Conservation (phyloP, 2,329 filamentous ascomycete species). For the Neofusicoccum umdonicola region DNA sequence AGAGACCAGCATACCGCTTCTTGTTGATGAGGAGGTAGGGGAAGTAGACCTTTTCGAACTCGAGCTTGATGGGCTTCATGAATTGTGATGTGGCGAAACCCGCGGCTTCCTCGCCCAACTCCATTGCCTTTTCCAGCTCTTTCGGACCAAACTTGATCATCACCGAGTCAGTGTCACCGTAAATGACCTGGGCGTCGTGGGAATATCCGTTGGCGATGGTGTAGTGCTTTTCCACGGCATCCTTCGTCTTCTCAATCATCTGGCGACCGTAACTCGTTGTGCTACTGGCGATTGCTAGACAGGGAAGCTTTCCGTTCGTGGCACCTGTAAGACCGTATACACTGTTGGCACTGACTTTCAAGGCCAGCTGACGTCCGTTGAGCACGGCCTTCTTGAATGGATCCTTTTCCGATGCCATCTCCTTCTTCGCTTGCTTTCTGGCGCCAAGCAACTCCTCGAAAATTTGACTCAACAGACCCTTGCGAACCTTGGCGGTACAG, state of each 20-base stretch:
- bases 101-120: conserved; percentile 88
- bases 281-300: conserved; percentile 90
- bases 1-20: conserved; percentile 97
- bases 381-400: conserved; percentile 97
- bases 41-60: conserved; percentile 99
- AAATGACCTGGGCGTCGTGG: conserved; percentile 95
- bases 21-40: conserved; percentile 99
- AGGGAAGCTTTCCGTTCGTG: conserved; percentile 92
- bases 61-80: conserved; percentile 93
- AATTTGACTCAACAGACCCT: conserved; percentile 92
- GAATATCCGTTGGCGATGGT: conserved; percentile 91
- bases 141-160: conserved; percentile 98
- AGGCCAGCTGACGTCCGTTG: conserved; percentile 91
- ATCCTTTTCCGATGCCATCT: conserved; percentile 83
- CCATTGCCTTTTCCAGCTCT: conserved; percentile 87
- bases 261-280: conserved; percentile 96
- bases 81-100: conserved; percentile 88
- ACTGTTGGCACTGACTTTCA: conserved; percentile 97
- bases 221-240: conserved; percentile 89
- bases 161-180: conserved; percentile 98
- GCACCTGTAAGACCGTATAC: conserved; percentile 97
- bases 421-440: conserved; percentile 90
- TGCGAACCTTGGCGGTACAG: conserved; percentile 81
- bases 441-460: conserved; percentile 88
- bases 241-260: conserved; percentile 98